Percentiles rank a stretch among this genome's conserved stretches.
These are phyloP conservation scores for Fusarium sp. DNA, from an alignment of 2,329 filamentous ascomycete species.

Conservation along the genomic window DNA sequence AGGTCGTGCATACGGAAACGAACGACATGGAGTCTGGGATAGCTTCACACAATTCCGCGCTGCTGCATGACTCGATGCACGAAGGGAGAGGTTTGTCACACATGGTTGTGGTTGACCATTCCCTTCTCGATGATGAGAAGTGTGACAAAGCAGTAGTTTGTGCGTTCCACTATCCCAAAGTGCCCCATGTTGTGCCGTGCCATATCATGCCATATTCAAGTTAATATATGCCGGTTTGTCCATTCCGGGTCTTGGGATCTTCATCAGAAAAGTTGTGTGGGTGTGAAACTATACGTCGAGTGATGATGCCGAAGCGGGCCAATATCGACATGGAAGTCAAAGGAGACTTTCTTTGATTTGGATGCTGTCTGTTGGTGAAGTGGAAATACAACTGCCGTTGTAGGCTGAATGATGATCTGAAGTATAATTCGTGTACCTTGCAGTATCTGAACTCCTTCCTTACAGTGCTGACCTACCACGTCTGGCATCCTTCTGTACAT, in stretches of 20 bases:
- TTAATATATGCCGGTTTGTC: slow-evolving; percentile 27
- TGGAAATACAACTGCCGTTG: slow-evolving; percentile 29
- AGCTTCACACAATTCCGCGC: slow-evolving; percentile 31
- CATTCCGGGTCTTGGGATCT: slow-evolving; percentile 24
- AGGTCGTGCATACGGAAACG: slow-evolving; percentile 22
- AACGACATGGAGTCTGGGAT: slow-evolving; percentile 23
- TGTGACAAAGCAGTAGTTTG: slow-evolving; percentile 22
- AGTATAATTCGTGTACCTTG: slow-evolving; percentile 31
- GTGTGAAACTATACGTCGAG: slow-evolving; percentile 22
- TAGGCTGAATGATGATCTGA: slow-evolving; percentile 4
- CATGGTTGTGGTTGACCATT: slow-evolving; percentile 30
- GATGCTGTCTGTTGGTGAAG: slow-evolving; percentile 19
- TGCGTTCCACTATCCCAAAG: slow-evolving; percentile 16
- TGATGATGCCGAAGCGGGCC: slow-evolving; percentile 16
- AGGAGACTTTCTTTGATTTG: not conserved
- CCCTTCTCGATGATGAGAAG: slow-evolving; percentile 19
- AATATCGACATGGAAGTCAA: slow-evolving; percentile 17
- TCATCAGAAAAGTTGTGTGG: slow-evolving; percentile 14
- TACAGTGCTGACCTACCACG: slow-evolving; percentile 26
- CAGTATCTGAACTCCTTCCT: slow-evolving; percentile 21
- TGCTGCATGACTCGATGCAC: slow-evolving; percentile 37
- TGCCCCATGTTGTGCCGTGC: slow-evolving; percentile 33
- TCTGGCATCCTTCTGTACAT: slow-evolving; percentile 25
- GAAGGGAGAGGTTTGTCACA: slow-evolving; percentile 30
- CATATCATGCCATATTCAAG: slow-evolving; percentile 31